phyloP scores from a whole-genome alignment of 2,329 filamentous ascomycete species.

The Pseudocercospora macadamiae region DNA sequence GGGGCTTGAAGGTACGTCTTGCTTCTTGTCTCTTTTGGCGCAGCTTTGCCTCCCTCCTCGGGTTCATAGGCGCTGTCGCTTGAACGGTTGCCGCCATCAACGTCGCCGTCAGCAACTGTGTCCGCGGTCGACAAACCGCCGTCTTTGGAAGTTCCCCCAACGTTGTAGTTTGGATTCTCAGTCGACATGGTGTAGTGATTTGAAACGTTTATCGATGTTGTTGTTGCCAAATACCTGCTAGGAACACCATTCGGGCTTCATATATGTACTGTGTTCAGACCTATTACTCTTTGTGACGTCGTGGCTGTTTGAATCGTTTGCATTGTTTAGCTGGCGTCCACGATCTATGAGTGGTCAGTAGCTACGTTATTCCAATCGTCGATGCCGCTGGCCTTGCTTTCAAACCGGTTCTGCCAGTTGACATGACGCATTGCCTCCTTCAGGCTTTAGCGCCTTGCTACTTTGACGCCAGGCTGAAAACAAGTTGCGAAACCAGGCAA shows the following conservation, averaged over 20 bases:
- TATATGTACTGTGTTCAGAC: no score
- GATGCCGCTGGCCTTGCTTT: neutral
- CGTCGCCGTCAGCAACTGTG: conserved; percentile 24
- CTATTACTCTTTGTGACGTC: neutral
- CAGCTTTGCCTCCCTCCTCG: neutral
- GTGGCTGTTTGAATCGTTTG: neutral
- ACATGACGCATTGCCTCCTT: neutral
- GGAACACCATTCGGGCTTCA: no score
- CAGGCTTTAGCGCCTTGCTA: neutral
- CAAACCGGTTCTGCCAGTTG: neutral
- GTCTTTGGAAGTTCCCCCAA: conserved; percentile 26
- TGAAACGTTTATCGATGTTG: no score
- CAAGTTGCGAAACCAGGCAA: neutral
- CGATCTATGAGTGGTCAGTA: neutral
- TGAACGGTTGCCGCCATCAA: conserved; percentile 13
- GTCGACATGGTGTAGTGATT: conserved; percentile 14
- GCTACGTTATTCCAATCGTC: neutral
- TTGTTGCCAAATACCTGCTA: no score
- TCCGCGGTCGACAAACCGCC: conserved; percentile 26
- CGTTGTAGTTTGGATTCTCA: conserved; percentile 21
- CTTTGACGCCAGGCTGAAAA: neutral
- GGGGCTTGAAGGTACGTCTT: conserved; percentile 12
- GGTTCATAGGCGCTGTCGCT: conserved; percentile 16
- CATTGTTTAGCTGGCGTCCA: neutral
- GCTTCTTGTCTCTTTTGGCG: neutral